Evolutionary conservation across 192 early-diverging fungal species (phyloP).

Genomic region (Geosiphon pyriformis): DNA sequence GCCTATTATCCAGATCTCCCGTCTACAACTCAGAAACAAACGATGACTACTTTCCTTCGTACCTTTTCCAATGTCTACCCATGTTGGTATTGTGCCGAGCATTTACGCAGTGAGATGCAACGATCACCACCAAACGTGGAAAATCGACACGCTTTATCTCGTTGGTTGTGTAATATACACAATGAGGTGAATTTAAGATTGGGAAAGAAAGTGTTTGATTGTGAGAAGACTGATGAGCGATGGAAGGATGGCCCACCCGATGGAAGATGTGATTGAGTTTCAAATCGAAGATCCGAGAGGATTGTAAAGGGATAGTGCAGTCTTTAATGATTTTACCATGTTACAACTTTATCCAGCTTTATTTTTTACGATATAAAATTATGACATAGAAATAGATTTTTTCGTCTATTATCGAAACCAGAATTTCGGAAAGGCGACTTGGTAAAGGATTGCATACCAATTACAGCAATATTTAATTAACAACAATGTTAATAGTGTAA

Average conservation of each 20-base stretch:
- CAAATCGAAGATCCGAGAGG: too few species aligned
- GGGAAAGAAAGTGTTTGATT: conserved; percentile 91
- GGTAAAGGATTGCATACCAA: too few species aligned
- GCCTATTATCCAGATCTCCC: conserved; percentile 91
- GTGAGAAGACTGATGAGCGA: conserved; percentile 86
- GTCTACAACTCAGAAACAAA: conserved; percentile 58
- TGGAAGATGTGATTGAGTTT: conserved; percentile 64
- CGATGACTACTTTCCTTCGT: conserved; percentile 67
- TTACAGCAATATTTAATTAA: too few species aligned
- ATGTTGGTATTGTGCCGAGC: conserved; percentile 81
- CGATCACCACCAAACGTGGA: conserved; percentile 71
- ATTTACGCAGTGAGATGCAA: conserved; percentile 74
- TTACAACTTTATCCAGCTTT: too few species aligned
- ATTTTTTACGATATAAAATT: too few species aligned
- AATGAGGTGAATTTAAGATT: conserved; percentile 90
- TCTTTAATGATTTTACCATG: too few species aligned
- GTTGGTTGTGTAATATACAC: conserved; percentile 92
- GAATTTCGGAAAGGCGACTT: too few species aligned
- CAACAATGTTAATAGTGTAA: too few species aligned
- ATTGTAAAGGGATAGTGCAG: too few species aligned
- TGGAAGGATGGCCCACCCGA: conserved; percentile 80
- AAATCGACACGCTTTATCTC: conserved; percentile 58
- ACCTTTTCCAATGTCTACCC: conserved; percentile 89
- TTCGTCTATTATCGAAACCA: too few species aligned
- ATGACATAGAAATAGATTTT: too few species aligned